Evolutionary conservation across 179 eudicot species (phyloP).

Genomic region (Beta macrorhiza): DNA sequence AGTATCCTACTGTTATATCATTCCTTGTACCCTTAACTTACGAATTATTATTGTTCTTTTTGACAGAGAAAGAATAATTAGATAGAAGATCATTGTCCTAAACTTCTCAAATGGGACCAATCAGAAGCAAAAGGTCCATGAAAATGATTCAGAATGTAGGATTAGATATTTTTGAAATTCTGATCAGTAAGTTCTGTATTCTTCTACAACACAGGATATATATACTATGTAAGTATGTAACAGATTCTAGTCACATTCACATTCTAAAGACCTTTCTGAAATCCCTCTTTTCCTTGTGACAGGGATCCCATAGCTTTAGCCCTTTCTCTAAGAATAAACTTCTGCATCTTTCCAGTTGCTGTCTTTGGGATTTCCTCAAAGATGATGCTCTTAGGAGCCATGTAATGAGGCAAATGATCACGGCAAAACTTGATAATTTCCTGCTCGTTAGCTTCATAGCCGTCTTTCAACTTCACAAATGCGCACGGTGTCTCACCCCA

Average conservation of each 20-base stretch:
- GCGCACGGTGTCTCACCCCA: conserved; percentile 50
- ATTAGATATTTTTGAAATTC: too few species aligned
- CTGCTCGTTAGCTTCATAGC: conserved; percentile 21
- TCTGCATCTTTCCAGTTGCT: conserved; percentile 44
- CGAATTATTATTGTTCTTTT: too few species aligned
- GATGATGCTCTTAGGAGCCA: conserved; percentile 36
- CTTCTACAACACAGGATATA: background rate
- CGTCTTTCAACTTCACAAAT: conserved; percentile 37
- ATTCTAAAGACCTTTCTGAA: background rate
- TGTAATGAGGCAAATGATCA: conserved; percentile 37
- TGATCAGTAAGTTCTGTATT: background rate
- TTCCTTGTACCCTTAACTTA: too few species aligned
- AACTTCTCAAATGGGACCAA: too few species aligned
- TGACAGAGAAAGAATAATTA: too few species aligned
- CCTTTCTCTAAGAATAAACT: conserved; percentile 42
- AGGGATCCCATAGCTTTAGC: conserved; percentile 39
- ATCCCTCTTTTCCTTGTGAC: background rate
- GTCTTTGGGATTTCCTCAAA: conserved; percentile 45
- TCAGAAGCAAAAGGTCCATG: too few species aligned
- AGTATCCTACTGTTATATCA: too few species aligned
- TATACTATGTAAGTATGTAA: too few species aligned
- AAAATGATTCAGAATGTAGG: too few species aligned
- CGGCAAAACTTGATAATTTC: conserved; percentile 35
- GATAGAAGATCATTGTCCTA: too few species aligned
- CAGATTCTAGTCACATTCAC: background rate